These are phyloP conservation scores for Kitagawia praeruptora DNA, from an alignment of 129 eudicot genomes.

Conservation along the genomic window DNA sequence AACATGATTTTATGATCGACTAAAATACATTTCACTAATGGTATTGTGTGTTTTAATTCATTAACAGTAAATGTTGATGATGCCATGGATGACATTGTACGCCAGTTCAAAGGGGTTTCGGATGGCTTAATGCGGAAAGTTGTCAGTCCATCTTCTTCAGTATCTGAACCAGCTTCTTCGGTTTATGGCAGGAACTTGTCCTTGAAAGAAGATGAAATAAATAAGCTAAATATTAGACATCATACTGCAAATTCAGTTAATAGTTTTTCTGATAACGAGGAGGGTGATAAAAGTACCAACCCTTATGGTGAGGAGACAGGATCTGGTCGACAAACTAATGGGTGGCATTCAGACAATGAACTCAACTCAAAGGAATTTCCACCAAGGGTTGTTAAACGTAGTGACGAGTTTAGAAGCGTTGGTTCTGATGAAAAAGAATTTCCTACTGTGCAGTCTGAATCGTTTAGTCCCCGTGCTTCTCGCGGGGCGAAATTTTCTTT, in stretches of 20 bases:
- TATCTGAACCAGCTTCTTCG: constrained; percentile 30
- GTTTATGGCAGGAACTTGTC: constrained; percentile 36
- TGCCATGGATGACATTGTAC: constrained; percentile 95
- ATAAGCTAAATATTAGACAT: constrained; percentile 34
- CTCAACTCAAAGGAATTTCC: constrained; percentile 55
- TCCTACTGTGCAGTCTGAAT: constrained; percentile 33
- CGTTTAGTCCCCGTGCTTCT: constrained; percentile 22
- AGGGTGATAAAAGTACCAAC: constrained; percentile 36
- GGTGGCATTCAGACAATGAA: constrained; percentile 67
- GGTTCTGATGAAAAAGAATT: constrained; percentile 27
- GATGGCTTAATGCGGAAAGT: constrained; percentile 72
- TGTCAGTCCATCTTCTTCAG: constrained; percentile 39
- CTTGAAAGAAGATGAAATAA: constrained; percentile 59
- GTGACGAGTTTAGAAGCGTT: constrained; percentile 28
- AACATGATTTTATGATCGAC: not conserved
- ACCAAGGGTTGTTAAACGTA: constrained; percentile 53
- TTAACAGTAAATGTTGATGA: constrained; percentile 88
- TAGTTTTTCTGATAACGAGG: constrained; percentile 58
- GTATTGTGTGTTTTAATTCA: constrained; percentile 7
- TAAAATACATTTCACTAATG: not conserved
- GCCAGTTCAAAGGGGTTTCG: constrained; percentile 92
- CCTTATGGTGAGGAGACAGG: constrained; percentile 32
- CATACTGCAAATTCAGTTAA: constrained; percentile 41
- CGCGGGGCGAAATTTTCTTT: constrained; percentile 31
- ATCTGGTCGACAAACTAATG: constrained; percentile 31